phyloP scores from a whole-genome alignment of 2,329 filamentous ascomycete species.

The Curvularia sp. region DNA sequence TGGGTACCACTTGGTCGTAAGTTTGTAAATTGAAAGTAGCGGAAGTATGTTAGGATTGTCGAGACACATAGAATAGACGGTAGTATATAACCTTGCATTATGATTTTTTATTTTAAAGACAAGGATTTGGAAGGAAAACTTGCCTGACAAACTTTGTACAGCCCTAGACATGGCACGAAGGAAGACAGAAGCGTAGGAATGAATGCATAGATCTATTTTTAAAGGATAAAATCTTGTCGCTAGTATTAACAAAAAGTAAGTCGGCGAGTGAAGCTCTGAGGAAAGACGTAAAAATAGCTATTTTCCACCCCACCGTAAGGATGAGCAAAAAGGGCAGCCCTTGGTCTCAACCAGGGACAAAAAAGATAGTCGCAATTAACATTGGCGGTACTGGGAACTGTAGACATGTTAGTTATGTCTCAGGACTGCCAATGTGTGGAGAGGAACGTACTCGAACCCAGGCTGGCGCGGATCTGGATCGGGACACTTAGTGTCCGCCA shows the following conservation, averaged over 20 bases:
- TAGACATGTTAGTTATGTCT: slow-evolving; percentile 33
- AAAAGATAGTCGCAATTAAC: slow-evolving; percentile 27
- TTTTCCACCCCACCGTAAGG: not conserved
- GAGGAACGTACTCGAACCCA: slow-evolving; percentile 44
- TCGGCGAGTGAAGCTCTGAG: not conserved
- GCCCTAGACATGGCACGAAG: not conserved
- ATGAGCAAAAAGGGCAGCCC: not conserved
- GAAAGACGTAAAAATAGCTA: not conserved
- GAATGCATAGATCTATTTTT: too few relatives aligned
- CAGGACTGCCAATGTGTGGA: slow-evolving; percentile 24
- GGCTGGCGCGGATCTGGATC: slow-evolving; percentile 48
- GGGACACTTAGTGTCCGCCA: slow-evolving; percentile 32
- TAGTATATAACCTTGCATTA: too few relatives aligned
- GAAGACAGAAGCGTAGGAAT: not conserved
- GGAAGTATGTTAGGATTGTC: too few relatives aligned
- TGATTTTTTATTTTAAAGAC: too few relatives aligned
- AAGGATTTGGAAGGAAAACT: too few relatives aligned
- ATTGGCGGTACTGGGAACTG: slow-evolving; percentile 46
- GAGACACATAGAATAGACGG: too few relatives aligned
- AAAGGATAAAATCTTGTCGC: not conserved
- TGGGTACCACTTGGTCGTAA: too few relatives aligned
- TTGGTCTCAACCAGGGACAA: not conserved
- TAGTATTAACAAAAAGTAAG: not conserved
- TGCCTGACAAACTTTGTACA: too few relatives aligned
- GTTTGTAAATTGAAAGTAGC: too few relatives aligned